phyloP scores from a whole-genome alignment of 352 stramenopile genomes.

The Pythium biforme region DNA sequence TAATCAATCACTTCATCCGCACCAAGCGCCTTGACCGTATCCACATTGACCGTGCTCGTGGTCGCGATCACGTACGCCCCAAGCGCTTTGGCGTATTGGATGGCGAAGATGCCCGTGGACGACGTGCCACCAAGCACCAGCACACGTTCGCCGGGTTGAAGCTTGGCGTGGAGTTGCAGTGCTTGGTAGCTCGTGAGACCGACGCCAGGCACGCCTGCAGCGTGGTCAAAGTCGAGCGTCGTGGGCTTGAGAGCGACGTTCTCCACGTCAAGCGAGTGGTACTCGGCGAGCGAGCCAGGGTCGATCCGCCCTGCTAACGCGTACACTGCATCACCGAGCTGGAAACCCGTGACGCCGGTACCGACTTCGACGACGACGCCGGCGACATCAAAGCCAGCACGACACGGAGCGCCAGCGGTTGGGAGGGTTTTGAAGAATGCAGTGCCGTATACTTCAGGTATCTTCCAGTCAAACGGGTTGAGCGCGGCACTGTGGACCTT shows the following conservation, averaged over 20 bases:
- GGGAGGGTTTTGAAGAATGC: conserved; percentile 16
- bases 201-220: conserved; percentile 30
- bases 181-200: conserved; percentile 38
- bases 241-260: conserved; percentile 39
- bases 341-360: conserved; percentile 25
- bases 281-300: conserved; percentile 37
- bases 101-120: conserved; percentile 33
- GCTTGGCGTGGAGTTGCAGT: conserved; percentile 21
- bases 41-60: conserved; percentile 34
- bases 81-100: conserved; percentile 41
- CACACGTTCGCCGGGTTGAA: conserved; percentile 16
- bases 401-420: conserved; percentile 22
- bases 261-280: conserved; percentile 29
- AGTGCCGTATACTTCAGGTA: background rate
- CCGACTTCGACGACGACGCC: conserved; percentile 36
- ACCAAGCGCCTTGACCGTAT: conserved; percentile 36
- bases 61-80: conserved; percentile 30
- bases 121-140: conserved; percentile 13
- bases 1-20: conserved; percentile 51
- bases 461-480: conserved; percentile 33
- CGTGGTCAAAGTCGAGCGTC: conserved; percentile 38
- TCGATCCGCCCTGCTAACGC: conserved; percentile 18
- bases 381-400: conserved; percentile 39
- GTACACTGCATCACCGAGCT: conserved; percentile 13
- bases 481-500: conserved; percentile 34